These are phyloP conservation scores for Mucor indicus DNA, from an alignment of 371 early-diverging fungal species.

Conservation along the genomic window DNA sequence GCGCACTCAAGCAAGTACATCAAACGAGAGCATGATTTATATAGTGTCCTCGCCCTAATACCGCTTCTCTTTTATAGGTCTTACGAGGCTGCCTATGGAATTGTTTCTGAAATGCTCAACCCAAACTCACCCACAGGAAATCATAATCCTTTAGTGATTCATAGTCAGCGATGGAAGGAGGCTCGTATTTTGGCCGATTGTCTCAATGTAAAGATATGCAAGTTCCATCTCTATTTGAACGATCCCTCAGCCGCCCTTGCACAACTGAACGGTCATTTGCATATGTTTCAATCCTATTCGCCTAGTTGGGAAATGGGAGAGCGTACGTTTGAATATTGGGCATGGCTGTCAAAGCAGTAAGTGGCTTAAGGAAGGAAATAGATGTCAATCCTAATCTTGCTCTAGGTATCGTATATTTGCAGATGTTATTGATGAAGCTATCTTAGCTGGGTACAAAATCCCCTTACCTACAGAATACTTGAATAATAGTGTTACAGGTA, in stretches of 20 bases:
- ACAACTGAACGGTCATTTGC: constrained; percentile 69
- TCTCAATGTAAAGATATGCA: constrained; percentile 77
- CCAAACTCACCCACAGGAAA: constrained; percentile 49
- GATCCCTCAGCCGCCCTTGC: constrained; percentile 64
- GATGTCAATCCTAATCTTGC: not conserved
- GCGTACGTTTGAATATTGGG: constrained; percentile 78
- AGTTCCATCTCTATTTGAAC: constrained; percentile 66
- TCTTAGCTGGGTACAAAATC: constrained; percentile 63
- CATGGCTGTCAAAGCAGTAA: constrained; percentile 81
- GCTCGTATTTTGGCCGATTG: constrained; percentile 64
- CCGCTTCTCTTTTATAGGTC: constrained; percentile 33
- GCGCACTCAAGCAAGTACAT: constrained; percentile 57
- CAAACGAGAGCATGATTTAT: too few relatives aligned
- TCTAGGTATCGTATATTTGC: constrained; percentile 69
- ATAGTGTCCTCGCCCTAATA: too few relatives aligned
- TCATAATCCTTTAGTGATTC: constrained; percentile 25
- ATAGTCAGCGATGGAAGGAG: constrained; percentile 63
- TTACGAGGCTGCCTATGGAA: constrained; percentile 70
- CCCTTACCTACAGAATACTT: constrained; percentile 55
- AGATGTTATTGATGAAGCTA: constrained; percentile 71
- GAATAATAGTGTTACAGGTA: constrained; percentile 8
- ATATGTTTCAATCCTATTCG: constrained; percentile 56
- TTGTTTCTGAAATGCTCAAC: constrained; percentile 63
- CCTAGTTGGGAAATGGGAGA: constrained; percentile 57
- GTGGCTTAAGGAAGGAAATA: not conserved